Conservation (phyloP, 805 yeast genomes). For the Nadsonia fulvescens region DNA sequence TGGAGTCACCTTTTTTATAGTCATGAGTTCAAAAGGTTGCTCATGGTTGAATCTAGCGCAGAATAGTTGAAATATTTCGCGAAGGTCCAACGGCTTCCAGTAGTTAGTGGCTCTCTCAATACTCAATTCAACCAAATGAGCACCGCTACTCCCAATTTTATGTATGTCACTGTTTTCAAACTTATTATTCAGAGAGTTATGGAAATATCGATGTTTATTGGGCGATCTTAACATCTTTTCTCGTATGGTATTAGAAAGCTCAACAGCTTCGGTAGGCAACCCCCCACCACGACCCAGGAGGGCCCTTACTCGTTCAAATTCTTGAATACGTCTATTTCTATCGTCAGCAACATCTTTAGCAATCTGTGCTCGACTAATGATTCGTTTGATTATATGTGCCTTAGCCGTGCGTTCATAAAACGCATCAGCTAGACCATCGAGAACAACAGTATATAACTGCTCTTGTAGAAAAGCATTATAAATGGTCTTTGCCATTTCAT, state of each 20-base stretch:
- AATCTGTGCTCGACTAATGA: slow-evolving; percentile 15
- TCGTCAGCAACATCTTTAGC: slow-evolving; percentile 14
- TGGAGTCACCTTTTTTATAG: slow-evolving; percentile 15
- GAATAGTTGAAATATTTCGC: slow-evolving; percentile 8
- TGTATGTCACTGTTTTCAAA: too few species aligned
- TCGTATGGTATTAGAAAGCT: too few species aligned
- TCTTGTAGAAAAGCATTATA: slow-evolving; percentile 30
- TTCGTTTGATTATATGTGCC: slow-evolving; percentile 24
- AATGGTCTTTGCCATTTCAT: slow-evolving; percentile 30
- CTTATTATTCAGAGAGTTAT: too few species aligned
- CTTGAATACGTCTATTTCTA: slow-evolving; percentile 24
- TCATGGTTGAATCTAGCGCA: slow-evolving; percentile 11
- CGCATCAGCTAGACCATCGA: slow-evolving; percentile 72
- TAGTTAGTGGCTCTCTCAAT: too few species aligned
- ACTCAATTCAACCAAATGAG: slow-evolving; percentile 5
- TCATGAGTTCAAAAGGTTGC: slow-evolving; percentile 10
- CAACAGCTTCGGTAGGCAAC: too few species aligned
- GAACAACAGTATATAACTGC: slow-evolving; percentile 74
- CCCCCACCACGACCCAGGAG: slow-evolving; percentile 14
- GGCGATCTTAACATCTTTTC: too few species aligned
- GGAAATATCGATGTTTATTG: too few species aligned
- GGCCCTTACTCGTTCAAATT: slow-evolving; percentile 16
- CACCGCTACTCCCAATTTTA: slow-evolving; percentile 6
- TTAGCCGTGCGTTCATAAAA: slow-evolving; percentile 18
- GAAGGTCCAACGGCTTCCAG: slow-evolving; percentile 4